phyloP scores from a whole-genome alignment of 176 grass and related monocot species.

The Phoenix dactylifera region DNA sequence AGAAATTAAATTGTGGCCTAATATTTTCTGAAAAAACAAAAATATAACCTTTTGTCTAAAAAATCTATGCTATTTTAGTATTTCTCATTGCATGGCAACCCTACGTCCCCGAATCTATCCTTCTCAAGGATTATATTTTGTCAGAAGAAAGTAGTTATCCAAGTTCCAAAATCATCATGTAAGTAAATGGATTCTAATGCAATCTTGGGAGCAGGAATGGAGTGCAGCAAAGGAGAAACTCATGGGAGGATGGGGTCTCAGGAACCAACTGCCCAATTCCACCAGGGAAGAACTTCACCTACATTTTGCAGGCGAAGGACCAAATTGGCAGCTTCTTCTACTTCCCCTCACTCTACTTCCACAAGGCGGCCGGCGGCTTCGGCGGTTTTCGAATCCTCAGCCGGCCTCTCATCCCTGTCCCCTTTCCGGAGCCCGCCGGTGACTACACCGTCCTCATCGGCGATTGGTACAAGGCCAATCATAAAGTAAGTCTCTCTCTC shows the following conservation, averaged over 20 bases:
- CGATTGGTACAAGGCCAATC: constrained; percentile 7
- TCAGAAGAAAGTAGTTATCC: neutral
- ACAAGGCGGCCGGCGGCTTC: constrained; percentile 6
- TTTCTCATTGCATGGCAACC: no score
- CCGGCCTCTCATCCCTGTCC: constrained; percentile 8
- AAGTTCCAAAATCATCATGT: neutral
- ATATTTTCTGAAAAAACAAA: no score
- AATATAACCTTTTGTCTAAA: no score
- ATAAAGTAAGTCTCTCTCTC: no score
- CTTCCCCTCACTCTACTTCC: constrained; percentile 9
- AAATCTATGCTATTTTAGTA: no score
- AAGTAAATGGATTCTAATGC: neutral
- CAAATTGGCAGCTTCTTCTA: constrained; percentile 18
- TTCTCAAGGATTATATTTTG: no score
- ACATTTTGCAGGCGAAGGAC: constrained; percentile 9
- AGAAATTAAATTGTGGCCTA: no score
- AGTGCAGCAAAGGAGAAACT: constrained; percentile 12
- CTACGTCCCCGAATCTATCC: no score
- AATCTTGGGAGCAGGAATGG: neutral
- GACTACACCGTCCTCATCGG: constrained; percentile 8
- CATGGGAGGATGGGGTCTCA: constrained; percentile 7
- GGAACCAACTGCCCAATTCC: constrained; percentile 15
- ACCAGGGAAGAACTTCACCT: constrained; percentile 3
- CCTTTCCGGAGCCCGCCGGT: constrained; percentile 4
- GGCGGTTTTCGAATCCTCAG: constrained; percentile 4